Evolutionary conservation across 2,329 filamentous ascomycete species (phyloP), one percentile per base, ranked within the genome.

Genomic region (Pezicula neosporulosa): DNA sequence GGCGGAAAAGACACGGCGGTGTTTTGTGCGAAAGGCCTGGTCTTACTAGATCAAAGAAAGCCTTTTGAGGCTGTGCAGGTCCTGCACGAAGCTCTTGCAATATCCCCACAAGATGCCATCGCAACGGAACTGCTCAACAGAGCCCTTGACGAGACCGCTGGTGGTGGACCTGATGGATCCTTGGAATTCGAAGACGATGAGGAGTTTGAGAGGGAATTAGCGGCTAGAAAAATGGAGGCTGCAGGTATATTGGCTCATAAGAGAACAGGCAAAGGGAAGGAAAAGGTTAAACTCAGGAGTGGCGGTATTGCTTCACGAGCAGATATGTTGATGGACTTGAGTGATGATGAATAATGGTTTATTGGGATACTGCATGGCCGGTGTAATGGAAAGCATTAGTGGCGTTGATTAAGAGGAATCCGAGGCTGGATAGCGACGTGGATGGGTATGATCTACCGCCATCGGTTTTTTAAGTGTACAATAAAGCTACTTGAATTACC

Each of bases 21-120:
- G 3, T 94, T 96, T 65, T 82, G 83, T 45, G 86, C 90, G 10
- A 93, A 96, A 63, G 93, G 90, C 0, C 75, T 97, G 15, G 87
- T 96, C 12, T 77, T 93, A 49, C 79, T 97, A 59, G 90, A 96
- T 62, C 77, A 90, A 59, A 83, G 82, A 15, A 78, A 82, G 47
- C 81, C 83, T 0, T 87, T 87, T 61, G 87, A 95, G 43, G 93
- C 93, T 0, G 85, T 94, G 4, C 78, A 86, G 9, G 84, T 90
- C 3, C 74, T 97, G 24, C 94, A 97, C 60, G 89, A 97, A 68
- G 89, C 89, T 1, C 76, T 94, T 15, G 87, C 89, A 0, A 83
- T 93, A 19, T 80, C 82, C 33, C 87, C 89, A 0, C 89, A 94
- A 68, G 89, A 94, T 63, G 83, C 87, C 5, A 86, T 92, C 57